Conservation (phyloP, 495 filamentous ascomycete species). For the Patellaria atrata region DNA sequence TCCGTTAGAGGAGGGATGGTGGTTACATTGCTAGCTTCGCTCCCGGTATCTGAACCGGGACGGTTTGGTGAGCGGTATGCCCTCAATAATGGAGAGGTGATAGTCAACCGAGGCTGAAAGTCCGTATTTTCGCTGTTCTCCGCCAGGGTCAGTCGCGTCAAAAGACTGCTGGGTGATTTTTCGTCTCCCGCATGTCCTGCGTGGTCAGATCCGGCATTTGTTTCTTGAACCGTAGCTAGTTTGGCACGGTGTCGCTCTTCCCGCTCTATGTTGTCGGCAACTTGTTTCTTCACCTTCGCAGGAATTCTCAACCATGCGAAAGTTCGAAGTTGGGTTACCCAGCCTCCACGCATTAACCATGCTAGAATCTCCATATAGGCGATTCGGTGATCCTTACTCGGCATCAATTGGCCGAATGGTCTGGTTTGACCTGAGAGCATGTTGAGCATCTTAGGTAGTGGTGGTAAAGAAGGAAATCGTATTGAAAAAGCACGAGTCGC, state of each 20-base stretch:
- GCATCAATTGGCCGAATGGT: slow-evolving; percentile 66
- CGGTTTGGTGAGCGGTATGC: slow-evolving; percentile 9
- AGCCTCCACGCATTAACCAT: slow-evolving; percentile 81
- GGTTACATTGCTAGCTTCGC: slow-evolving; percentile 16
- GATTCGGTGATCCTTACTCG: slow-evolving; percentile 74
- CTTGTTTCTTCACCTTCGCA: slow-evolving; percentile 46
- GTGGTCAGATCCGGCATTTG: background rate
- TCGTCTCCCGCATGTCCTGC: background rate
- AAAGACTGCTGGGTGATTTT: too few species aligned
- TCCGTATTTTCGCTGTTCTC: too few species aligned
- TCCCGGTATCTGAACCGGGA: slow-evolving; percentile 15
- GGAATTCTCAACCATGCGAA: slow-evolving; percentile 67
- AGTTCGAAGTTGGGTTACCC: slow-evolving; percentile 80
- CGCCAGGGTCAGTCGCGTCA: too few species aligned
- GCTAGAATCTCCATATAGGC: slow-evolving; percentile 80
- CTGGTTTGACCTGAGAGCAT: slow-evolving; percentile 61
- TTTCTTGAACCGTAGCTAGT: background rate
- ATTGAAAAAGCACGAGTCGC: slow-evolving; percentile 58
- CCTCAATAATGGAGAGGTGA: slow-evolving; percentile 4
- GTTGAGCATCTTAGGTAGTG: slow-evolving; percentile 71
- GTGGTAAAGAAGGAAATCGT: slow-evolving; percentile 65
- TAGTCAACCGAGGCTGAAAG: too few species aligned
- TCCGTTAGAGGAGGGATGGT: slow-evolving; percentile 14
- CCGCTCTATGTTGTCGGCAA: slow-evolving; percentile 41
- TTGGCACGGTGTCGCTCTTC: slow-evolving; percentile 29